These are phyloP conservation scores for Solanum appendiculatum DNA, from an alignment of 257 asterid genomes.

Conservation along the genomic window DNA sequence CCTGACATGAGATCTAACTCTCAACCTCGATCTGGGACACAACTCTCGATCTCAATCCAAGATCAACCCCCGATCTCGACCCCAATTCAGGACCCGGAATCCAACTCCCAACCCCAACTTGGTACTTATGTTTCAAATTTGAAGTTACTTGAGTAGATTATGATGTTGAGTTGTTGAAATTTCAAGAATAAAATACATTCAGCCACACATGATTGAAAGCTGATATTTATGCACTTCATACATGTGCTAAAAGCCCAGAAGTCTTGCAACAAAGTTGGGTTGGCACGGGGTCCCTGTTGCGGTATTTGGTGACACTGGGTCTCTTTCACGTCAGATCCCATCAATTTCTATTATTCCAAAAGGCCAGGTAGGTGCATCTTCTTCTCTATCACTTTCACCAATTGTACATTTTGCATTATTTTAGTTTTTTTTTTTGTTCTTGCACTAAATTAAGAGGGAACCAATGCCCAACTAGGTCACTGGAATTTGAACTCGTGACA, in stretches of 20 bases:
- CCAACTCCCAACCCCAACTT: no score
- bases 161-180: background rate
- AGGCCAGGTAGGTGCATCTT: background rate
- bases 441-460: background rate
- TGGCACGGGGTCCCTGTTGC: background rate
- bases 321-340: background rate
- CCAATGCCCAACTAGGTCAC: background rate
- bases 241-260: background rate
- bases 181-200: background rate
- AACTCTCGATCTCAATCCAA: background rate
- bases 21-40: background rate
- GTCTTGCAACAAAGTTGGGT: background rate
- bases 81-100: background rate
- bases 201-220: background rate
- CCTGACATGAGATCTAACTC: background rate
- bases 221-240: background rate
- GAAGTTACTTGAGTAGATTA: background rate
- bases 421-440: background rate
- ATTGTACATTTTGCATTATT: background rate
- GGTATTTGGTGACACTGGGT: background rate
- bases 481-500: background rate
- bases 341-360: background rate
- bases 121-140: background rate
- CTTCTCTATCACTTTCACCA: background rate
- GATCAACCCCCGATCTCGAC: background rate